Evolutionary conservation across 2,329 filamentous ascomycete genomes (phyloP), one percentile per base, ranked within the genome.

Genomic region (Hymenotorrendiella dingleyae): DNA sequence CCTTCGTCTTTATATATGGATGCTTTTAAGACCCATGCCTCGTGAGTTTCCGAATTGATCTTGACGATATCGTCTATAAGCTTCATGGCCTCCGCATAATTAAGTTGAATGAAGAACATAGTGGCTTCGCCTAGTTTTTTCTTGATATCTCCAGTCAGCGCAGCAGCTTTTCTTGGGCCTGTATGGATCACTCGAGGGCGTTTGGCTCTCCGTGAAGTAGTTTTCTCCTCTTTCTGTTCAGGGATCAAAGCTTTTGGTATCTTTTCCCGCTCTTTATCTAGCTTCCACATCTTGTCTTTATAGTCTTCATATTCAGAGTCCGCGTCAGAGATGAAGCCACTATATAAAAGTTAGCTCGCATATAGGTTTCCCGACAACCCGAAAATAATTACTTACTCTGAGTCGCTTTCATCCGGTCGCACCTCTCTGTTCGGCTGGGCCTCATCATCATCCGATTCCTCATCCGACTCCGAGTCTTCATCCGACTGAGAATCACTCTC

Each of bases 81-180:
- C 12, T 73, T 70, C 26, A 79, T 66, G 4, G 84, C 81, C 29
- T 71, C 67, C 4, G 76, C 70, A 49, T 82, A 80, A 16, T 82
- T 71, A 20, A 73, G 70, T 8, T 73, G 68, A 45, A 87, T 70
- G 56, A 82, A 89, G 4, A 80, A 77, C 46, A 81, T 72, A 45
- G 80, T 85, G 3, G 86, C 85, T 56, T 76, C 70, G 35, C 75
- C 73, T 36, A 89, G 71, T 30, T 82, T 70, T 29, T 76, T 69
- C 55, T 82, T 86, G 61, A 89, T 86, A 53, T 88, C 81, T 29
- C 74, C 78, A 33, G 81, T 77, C 12, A 81, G 82, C 58, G 86
- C 82, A 7, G 77, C 80, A 19, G 78, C 74, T 58, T 80, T 78
- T 21, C 65, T 64, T 36, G 67, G 66, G 12, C 68, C 67, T 53